Conservation (phyloP, 495 filamentous ascomycete species). For the Thozetella sp. region DNA sequence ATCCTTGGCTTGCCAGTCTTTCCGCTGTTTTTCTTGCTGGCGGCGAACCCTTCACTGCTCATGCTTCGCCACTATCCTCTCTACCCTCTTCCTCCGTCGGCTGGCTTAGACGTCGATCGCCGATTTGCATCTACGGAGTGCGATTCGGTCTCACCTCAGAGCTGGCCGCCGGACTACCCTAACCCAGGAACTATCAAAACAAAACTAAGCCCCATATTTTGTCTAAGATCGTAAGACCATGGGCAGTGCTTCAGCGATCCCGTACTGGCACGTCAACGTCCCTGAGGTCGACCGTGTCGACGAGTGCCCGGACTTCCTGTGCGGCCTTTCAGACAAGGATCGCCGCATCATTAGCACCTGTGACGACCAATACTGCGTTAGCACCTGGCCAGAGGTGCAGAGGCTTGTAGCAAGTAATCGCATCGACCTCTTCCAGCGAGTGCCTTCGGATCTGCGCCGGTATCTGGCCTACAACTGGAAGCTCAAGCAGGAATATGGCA, state of each 20-base stretch:
- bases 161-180: background rate
- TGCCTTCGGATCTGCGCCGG: conserved; percentile 70
- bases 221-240: conserved; percentile 9
- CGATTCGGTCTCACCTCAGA: background rate
- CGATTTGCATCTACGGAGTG: background rate
- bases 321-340: conserved; percentile 56
- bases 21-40: too few relatives aligned
- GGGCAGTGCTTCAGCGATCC: conserved; percentile 36
- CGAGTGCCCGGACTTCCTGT: conserved; percentile 72
- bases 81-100: background rate
- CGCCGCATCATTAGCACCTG: conserved; percentile 63
- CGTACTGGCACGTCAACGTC: conserved; percentile 84
- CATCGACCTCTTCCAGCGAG: conserved; percentile 72
- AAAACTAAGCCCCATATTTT: background rate
- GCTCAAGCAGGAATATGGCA: conserved; percentile 66
- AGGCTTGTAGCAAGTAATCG: conserved; percentile 64
- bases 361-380: conserved; percentile 57
- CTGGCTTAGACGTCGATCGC: background rate
- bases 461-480: conserved; percentile 69
- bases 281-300: conserved; percentile 58
- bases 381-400: conserved; percentile 66
- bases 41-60: too few relatives aligned
- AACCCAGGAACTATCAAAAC: background rate
- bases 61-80: too few relatives aligned
- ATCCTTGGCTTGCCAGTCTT: too few relatives aligned